These are phyloP conservation scores for Oryza coarctata DNA, from an alignment of 176 grass and related monocot genomes.

Conservation along the genomic window DNA sequence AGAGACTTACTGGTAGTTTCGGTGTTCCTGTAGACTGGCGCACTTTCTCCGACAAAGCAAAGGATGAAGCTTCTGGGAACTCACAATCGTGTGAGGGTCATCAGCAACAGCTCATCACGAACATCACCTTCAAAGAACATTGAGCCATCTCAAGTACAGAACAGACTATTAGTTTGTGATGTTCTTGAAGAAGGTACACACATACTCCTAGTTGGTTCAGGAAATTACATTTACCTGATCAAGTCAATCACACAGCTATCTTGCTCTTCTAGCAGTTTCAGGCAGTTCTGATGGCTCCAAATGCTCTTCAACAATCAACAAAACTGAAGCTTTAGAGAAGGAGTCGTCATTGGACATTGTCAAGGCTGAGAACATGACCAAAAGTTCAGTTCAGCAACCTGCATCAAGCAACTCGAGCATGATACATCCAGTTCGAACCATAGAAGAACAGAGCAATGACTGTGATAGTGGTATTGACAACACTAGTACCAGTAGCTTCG, in stretches of 20 bases:
- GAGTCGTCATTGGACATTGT: conserved; percentile 21
- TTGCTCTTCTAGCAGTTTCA: conserved; percentile 41
- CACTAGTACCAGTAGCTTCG: conserved; percentile 64
- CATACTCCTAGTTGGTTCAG: not conserved
- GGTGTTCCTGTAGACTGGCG: conserved; percentile 56
- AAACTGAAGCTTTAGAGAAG: conserved; percentile 20
- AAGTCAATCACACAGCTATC: conserved; percentile 17
- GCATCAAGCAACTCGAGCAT: conserved; percentile 60
- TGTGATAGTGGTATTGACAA: conserved; percentile 65
- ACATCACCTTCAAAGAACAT: conserved; percentile 68
- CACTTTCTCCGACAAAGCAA: conserved; percentile 87
- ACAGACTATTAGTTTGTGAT: conserved; percentile 61
- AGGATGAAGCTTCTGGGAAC: conserved; percentile 82
- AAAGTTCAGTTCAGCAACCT: conserved; percentile 41
- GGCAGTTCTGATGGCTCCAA: conserved; percentile 54
- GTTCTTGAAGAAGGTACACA: conserved; percentile 64
- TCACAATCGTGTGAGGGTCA: conserved; percentile 61
- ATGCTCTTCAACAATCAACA: conserved; percentile 27
- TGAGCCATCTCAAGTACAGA: conserved; percentile 50
- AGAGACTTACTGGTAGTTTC: not conserved
- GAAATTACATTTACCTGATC: not conserved
- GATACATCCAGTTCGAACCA: conserved; percentile 68
- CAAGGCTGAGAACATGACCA: conserved; percentile 40
- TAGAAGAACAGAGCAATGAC: conserved; percentile 64
- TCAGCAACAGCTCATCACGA: conserved; percentile 60